Base-by-base conservation (phyloP, 140 eudicot species). In the Anethum foeniculum region DNA sequence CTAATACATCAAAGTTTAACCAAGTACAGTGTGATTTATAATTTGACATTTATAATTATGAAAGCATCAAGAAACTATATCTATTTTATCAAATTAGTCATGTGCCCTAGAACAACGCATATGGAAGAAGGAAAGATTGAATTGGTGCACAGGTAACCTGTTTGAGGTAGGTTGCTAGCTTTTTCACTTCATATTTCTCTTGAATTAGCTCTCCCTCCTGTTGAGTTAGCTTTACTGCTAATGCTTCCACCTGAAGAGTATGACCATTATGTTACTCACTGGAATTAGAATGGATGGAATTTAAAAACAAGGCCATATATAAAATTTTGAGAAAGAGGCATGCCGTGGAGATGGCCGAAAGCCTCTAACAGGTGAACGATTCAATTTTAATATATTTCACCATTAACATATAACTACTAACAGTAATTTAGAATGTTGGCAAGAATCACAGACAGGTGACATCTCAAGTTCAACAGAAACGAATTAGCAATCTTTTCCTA, bases 171-270 rank as follows among this genome's bases (percentile, higher is more conserved):
- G 88, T 91, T 54, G 91, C 96, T 48, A 95, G 92, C 85, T 88
- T 89, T 87, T 92, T 95, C 74, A 95, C 97, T 89, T 92, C 99
- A 74, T 85, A 93, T 82, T 92, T 95, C 91, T 95, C 99, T 75
- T 95, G 99, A 82, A 95, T 90, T 73, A 95, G 86, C 84, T 95
- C 99, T 84, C 99, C 99, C 86, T 95, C 99, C 51, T 93, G 88
- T 83, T 95, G 97, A 58, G 99, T 95, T 87, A 95, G 79, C 86
- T 95, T 89, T 11, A 95, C 96, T 18, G 99, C 99, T 92, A 95
- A 87, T 36, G 96, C 97, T 84, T 93, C 99, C 83, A 95, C 99
- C 99, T 95, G 85, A 7, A 60, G 68, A 77, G 82, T 41, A 58
- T 12, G 28, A 14, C 46, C 13, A 12, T 27, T 25, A 28, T 28